phyloP scores from a whole-genome alignment of 108 stramenopile species.

The Pseudonitzschia multiseries region DNA sequence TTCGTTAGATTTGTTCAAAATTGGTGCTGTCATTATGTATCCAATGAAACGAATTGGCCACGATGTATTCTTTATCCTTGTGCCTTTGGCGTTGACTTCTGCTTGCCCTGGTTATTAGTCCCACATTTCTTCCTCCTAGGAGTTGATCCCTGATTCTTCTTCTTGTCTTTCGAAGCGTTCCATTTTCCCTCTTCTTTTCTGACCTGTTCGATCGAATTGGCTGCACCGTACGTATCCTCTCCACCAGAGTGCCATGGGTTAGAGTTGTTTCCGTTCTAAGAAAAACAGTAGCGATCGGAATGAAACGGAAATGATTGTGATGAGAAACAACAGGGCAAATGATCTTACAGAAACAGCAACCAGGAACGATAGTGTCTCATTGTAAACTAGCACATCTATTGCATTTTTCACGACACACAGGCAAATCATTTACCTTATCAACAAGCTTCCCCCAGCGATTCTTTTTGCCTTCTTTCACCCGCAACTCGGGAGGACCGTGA shows the following conservation, averaged over 20 bases:
- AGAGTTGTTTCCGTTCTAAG: slow-evolving; percentile 57
- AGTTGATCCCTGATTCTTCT: slow-evolving; percentile 6
- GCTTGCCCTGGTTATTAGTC: slow-evolving; percentile 1
- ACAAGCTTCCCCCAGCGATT: slow-evolving; percentile 91
- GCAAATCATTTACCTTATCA: slow-evolving; percentile 34
- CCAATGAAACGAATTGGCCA: too few relatives aligned
- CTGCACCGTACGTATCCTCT: slow-evolving; percentile 88
- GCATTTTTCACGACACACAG: background rate
- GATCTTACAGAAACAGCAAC: background rate
- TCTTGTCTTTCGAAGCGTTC: slow-evolving; percentile 37
- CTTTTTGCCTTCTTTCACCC: slow-evolving; percentile 89
- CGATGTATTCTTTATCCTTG: background rate
- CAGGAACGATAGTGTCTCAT: background rate
- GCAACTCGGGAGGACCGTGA: slow-evolving; percentile 91
- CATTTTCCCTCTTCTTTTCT: slow-evolving; percentile 85
- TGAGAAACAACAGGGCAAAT: background rate
- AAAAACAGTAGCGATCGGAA: slow-evolving; percentile 3
- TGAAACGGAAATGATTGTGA: too few relatives aligned
- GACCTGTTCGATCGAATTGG: slow-evolving; percentile 66
- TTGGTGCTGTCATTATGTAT: too few relatives aligned
- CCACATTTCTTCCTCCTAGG: background rate
- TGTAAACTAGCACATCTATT: background rate
- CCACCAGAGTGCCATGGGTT: slow-evolving; percentile 88
- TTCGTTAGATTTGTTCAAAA: too few relatives aligned
- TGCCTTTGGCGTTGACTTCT: background rate